Conservation (phyloP, 805 yeast species). For the Metschnikowia gelsemii region DNA sequence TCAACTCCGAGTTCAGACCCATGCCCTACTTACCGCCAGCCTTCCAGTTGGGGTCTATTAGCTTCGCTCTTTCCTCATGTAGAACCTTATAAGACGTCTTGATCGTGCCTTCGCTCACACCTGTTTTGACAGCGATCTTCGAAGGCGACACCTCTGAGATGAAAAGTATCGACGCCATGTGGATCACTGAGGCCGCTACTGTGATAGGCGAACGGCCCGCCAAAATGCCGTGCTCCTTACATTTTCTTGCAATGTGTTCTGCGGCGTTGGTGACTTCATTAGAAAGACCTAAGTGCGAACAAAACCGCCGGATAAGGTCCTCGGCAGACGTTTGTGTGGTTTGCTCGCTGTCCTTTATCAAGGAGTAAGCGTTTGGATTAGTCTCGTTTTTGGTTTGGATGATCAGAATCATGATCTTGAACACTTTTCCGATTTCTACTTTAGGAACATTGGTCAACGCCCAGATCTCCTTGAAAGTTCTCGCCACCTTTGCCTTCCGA, state of each 20-base stretch:
- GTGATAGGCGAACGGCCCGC: slow-evolving; percentile 98
- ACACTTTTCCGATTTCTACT: slow-evolving; percentile 91
- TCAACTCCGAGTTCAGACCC: too few species aligned
- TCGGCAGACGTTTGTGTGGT: slow-evolving; percentile 90
- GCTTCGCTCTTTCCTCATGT: slow-evolving; percentile 61
- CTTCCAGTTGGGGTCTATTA: slow-evolving; percentile 75
- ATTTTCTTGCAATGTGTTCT: slow-evolving; percentile 84
- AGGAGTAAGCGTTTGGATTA: slow-evolving; percentile 41
- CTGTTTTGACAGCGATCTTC: slow-evolving; percentile 86
- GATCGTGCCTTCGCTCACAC: slow-evolving; percentile 96
- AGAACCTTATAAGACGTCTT: slow-evolving; percentile 85
- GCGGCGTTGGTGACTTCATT: slow-evolving; percentile 89
- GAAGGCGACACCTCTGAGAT: slow-evolving; percentile 73
- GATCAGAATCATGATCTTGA: slow-evolving; percentile 69
- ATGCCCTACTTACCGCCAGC: slow-evolving; percentile 66
- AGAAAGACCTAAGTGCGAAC: slow-evolving; percentile 88
- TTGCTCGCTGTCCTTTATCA: slow-evolving; percentile 50
- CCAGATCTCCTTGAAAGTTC: slow-evolving; percentile 95
- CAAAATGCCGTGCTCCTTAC: slow-evolving; percentile 87
- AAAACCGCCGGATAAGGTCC: slow-evolving; percentile 91
- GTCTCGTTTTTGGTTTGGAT: slow-evolving; percentile 50
- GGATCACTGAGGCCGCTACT: slow-evolving; percentile 95
- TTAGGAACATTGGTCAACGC: slow-evolving; percentile 91
- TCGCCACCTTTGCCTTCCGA: slow-evolving; percentile 87
- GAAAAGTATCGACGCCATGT: slow-evolving; percentile 89